Evolutionary conservation across 2,329 filamentous ascomycete genomes (phyloP).

Genomic region (Neospermospora avenae): DNA sequence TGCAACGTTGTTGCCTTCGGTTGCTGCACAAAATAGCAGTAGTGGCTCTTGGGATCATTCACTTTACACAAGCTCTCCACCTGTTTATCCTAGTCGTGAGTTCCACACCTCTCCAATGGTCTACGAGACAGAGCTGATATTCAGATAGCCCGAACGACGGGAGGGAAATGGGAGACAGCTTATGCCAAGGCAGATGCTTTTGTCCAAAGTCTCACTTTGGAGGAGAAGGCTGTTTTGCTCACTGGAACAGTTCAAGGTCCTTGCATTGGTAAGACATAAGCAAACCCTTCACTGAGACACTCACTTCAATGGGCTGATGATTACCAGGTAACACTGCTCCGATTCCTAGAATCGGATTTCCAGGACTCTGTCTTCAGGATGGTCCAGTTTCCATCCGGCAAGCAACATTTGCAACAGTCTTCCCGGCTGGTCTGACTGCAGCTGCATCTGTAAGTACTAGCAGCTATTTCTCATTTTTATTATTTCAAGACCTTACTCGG

Average conservation of each 20-base stretch:
- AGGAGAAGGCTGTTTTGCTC: conserved; percentile 59
- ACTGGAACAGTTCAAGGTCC: conserved; percentile 20
- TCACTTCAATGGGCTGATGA: neutral
- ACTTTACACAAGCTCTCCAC: conserved; percentile 13
- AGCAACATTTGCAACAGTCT: conserved; percentile 68
- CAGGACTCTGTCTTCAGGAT: conserved; percentile 31
- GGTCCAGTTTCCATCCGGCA: conserved; percentile 64
- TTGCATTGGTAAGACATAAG: conserved; percentile 11
- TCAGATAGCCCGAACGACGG: conserved; percentile 16
- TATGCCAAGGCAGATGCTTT: conserved; percentile 65
- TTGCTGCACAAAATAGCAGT: conserved; percentile 19
- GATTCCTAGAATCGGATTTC: conserved; percentile 27
- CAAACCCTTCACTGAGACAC: neutral
- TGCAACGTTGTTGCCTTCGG: conserved; percentile 17
- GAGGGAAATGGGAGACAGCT: conserved; percentile 56
- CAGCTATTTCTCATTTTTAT: no score
- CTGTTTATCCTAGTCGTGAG: conserved; percentile 1
- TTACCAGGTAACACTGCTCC: conserved; percentile 25
- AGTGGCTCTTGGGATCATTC: conserved; percentile 23
- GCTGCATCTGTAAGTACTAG: conserved; percentile 48
- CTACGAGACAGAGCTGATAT: neutral
- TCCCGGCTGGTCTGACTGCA: conserved; percentile 63
- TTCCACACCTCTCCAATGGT: neutral
- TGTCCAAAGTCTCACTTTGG: conserved; percentile 70
- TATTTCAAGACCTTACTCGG: no score